These are phyloP conservation scores for Amphicarpaea edgeworthii DNA, from an alignment of 306 rosid species.

Conservation along the genomic window DNA sequence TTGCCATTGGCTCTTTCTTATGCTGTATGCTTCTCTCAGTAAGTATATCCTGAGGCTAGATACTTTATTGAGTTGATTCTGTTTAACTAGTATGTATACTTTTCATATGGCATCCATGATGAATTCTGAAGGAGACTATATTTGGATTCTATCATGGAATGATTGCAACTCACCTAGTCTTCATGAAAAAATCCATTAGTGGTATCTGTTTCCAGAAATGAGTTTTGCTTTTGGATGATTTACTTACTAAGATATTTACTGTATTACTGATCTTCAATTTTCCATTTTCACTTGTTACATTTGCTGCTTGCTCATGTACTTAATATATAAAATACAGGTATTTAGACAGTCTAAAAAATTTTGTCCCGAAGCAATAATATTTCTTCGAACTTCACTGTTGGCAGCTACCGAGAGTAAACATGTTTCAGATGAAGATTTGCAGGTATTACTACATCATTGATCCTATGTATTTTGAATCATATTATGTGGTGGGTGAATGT, in stretches of 20 bases:
- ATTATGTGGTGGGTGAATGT: not conserved
- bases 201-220: conserved; percentile 19
- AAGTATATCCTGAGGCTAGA: conserved; percentile 48
- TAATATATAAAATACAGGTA: conserved; percentile 59
- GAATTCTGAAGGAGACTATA: conserved; percentile 21
- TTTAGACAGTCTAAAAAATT: conserved; percentile 78
- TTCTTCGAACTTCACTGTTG: conserved; percentile 67
- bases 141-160: conserved; percentile 28
- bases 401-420: conserved; percentile 62
- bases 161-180: conserved; percentile 19
- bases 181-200: conserved; percentile 14
- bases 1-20: conserved; percentile 81
- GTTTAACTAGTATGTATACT: not conserved
- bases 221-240: conserved; percentile 30
- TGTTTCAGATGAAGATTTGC: conserved; percentile 56
- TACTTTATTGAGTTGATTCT: conserved; percentile 16
- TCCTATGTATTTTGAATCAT: conserved; percentile 31
- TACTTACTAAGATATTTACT: not conserved
- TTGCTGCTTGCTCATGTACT: conserved; percentile 40
- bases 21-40: conserved; percentile 90
- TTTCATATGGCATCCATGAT: conserved; percentile 12
- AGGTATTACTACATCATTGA: conserved; percentile 55
- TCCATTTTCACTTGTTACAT: conserved; percentile 15
- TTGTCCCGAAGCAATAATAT: conserved; percentile 82
- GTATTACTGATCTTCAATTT: conserved; percentile 13